Evolutionary conservation across 305 asterid genomes (phyloP).

Genomic region (Fraxinus paxiana): DNA sequence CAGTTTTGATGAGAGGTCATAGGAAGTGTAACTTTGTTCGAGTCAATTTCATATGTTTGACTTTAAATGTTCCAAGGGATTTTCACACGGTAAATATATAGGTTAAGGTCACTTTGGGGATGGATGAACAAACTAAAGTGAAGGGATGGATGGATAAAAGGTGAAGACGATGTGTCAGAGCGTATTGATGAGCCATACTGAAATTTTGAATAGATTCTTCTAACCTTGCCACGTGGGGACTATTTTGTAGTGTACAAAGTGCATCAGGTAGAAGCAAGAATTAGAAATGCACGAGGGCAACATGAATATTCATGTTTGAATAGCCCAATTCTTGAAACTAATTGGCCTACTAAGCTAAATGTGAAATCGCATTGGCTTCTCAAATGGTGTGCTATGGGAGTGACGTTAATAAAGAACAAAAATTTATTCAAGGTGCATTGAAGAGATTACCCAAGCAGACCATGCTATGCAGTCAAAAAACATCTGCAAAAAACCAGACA

Average conservation of each 20-base stretch:
- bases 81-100: not conserved
- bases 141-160: not conserved
- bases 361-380: not conserved
- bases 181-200: not conserved
- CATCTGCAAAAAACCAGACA: conserved; percentile 38
- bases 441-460: conserved; percentile 50
- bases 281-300: not conserved
- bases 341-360: not conserved
- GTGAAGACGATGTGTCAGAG: not conserved
- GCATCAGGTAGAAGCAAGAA: not conserved
- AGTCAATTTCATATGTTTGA: not conserved
- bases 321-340: not conserved
- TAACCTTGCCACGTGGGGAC: not conserved
- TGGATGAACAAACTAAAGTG: not conserved
- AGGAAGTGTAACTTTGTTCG: not conserved
- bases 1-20: not conserved
- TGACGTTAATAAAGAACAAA: not conserved
- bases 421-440: not conserved
- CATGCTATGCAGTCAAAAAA: conserved; percentile 55
- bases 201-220: not conserved
- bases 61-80: not conserved
- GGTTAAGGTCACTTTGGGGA: not conserved
- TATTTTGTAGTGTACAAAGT: not conserved
- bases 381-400: not conserved
- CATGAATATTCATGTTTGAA: not conserved